Evolutionary conservation across 1,139 yeast species (phyloP), one percentile per base, ranked within the genome.

Genomic region (Magnusiomyces paraingens): DNA sequence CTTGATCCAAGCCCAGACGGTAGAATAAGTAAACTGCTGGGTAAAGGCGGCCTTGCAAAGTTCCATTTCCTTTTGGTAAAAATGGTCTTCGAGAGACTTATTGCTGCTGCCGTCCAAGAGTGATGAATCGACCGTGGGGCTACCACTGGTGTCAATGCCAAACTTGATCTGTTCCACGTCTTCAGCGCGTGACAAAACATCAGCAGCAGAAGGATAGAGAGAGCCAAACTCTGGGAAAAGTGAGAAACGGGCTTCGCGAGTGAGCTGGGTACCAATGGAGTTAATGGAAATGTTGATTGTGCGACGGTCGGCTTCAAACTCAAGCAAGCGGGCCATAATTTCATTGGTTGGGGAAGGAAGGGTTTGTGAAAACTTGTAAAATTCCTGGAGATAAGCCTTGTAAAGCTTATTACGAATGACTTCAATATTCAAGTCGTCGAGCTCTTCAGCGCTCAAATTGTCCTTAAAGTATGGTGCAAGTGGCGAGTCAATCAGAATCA

Each of bases 401-500:
- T 86, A 93, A 56, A 94, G 79, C 64, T 84, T 84, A 73, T 93
- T 94, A 72, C 98, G 82, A 58, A 94, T 83, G 63, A 94, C 86
- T 70, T 94, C 99, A 65, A 94, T 91, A 72, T 94, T 93, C 67
- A 91, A 77, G 70, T 94, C 99, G 66, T 91, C 96, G 69, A 94
- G 79, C 70, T 93, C 98, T 62, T 89, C 94, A 8, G 94, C 95
- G n/a, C 89, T 80, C 58, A 94, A 77, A 68, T 96, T 88, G 66
- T 86, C 88, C 68, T 89, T 86, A 76, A 94, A 93, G 72, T 91
- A 94, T 46, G 96, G 95, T 0, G 99, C 98, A 67, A 94, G 79
- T 11, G 99, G 99, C 10, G 99, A 93, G 71, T 94, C 99, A 55
- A 93, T 86, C 60, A 94, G 77, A n/a, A 94, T 99, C 1, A 95